Base-by-base conservation (phyloP, 352 stramenopile species). In the Discostella stelligera region DNA sequence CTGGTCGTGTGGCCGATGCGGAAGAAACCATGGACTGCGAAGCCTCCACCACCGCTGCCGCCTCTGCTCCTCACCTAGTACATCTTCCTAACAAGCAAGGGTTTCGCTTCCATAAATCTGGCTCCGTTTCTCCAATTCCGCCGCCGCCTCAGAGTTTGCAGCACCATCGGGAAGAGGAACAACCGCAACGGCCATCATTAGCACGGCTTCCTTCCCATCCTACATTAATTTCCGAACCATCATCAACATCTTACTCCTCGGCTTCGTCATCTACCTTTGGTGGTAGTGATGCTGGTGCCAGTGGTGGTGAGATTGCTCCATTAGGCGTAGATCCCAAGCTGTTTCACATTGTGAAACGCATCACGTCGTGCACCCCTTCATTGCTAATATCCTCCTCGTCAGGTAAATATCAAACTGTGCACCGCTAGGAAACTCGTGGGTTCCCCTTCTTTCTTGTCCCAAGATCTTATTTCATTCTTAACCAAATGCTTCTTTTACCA, bases 91-190 rank as follows among this genome's bases (percentile, higher is more conserved):
- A 58, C 50, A 79, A 68, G 41, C 75, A 78, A 71, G 69, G 75
- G 13, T 79, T 75, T 66, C 75, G 75, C 9, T 83, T 83, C 39
- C 37, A 56, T 50, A 78, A 83, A 69, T 73, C 68, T 23, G 75
- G 75, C 48, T 66, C 59, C 16, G 30, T 52, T 9, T 78, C 69
- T 20, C 75, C 75, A 37, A 74, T 83, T 32, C 64, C 72, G 18
- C 23, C 21, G 0, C 53, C 53, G 10, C 53, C 16, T 10, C 18
- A n/a, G 11, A n/a, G n/a, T 44, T 3, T 44, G 16, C 63, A 60
- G 4, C 27, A 62, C 41, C 52, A 41, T 11, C 52, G 30, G 21
- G 11, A n/a, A 39, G n/a, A 27, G n/a, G n/a, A 14, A 9, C 16
- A 58, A 21, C 5, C 7, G 23, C 27, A 14, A 7, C 11, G 18